These are phyloP conservation scores for Silene conica DNA, from an alignment of 148 eudicot species.

Conservation along the genomic window DNA sequence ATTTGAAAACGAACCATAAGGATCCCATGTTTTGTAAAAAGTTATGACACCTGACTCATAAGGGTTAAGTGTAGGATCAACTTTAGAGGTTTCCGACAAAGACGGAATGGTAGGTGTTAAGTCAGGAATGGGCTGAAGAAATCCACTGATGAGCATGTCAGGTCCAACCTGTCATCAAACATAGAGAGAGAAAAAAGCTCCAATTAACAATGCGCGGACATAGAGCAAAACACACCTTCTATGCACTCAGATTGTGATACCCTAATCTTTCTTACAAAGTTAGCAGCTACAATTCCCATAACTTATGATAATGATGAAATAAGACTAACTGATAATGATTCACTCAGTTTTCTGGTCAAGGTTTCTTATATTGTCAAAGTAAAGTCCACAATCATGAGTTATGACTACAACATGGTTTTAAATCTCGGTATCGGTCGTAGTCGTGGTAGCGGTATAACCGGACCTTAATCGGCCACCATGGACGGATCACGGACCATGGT, in stretches of 20 bases:
- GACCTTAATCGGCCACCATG: too few relatives aligned
- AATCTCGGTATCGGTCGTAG: too few relatives aligned
- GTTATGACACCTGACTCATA: constrained; percentile 74
- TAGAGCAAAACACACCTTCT: background rate
- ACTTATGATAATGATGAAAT: too few relatives aligned
- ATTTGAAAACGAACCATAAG: constrained; percentile 90
- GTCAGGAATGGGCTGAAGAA: constrained; percentile 92
- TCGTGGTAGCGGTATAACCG: too few relatives aligned
- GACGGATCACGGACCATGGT: too few relatives aligned
- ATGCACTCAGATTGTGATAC: background rate
- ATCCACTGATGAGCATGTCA: constrained; percentile 93
- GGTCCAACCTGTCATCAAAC: constrained; percentile 68
- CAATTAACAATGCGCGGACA: background rate
- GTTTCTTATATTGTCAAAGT: too few relatives aligned
- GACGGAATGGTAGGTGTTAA: constrained; percentile 77
- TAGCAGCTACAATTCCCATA: too few relatives aligned
- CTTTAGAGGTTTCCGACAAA: constrained; percentile 65
- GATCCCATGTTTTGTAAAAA: constrained; percentile 95
- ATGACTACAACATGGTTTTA: too few relatives aligned
- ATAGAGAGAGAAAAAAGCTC: constrained; percentile 7
- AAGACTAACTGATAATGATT: too few relatives aligned
- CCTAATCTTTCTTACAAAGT: background rate
- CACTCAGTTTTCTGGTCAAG: too few relatives aligned
- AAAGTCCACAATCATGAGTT: too few relatives aligned
- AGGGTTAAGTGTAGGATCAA: constrained; percentile 76